phyloP scores from a whole-genome alignment of 306 rosid genomes.

The Dalbergia cultrata region DNA sequence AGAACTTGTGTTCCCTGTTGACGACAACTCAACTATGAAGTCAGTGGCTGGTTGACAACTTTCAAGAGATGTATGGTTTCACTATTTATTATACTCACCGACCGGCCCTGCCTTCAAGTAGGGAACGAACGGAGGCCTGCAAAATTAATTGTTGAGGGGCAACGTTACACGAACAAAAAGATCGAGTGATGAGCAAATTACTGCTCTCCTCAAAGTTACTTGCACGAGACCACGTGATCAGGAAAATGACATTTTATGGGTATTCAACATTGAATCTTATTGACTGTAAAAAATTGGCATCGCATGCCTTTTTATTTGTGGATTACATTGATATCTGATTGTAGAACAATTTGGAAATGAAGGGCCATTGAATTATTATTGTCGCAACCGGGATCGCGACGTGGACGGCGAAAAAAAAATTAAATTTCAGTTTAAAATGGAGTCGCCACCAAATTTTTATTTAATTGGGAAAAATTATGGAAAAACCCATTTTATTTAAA shows the following conservation, averaged over 20 bases:
- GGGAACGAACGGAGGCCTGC: conserved; percentile 97
- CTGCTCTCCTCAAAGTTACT: conserved; percentile 83
- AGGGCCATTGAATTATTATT: neutral
- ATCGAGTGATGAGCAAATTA: conserved; percentile 89
- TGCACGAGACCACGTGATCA: conserved; percentile 96
- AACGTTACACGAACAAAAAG: conserved; percentile 78
- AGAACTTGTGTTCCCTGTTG: conserved; percentile 97
- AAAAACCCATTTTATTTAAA: too few relatives aligned
- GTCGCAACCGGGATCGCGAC: too few relatives aligned
- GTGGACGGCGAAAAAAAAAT: too few relatives aligned
- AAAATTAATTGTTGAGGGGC: conserved; percentile 89
- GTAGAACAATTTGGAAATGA: too few relatives aligned
- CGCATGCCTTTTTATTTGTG: too few relatives aligned
- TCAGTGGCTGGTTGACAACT: conserved; percentile 81
- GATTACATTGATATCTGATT: too few relatives aligned
- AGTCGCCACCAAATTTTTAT: too few relatives aligned
- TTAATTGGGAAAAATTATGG: too few relatives aligned
- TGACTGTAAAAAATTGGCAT: neutral
- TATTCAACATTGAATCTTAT: conserved; percentile 37
- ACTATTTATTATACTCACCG: conserved; percentile 85
- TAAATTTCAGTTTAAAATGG: too few relatives aligned
- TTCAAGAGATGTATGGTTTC: conserved; percentile 96
- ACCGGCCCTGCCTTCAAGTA: conserved; percentile 87
- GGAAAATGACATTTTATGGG: conserved; percentile 87
- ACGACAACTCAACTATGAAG: conserved; percentile 89